Evolutionary conservation across 2,329 filamentous ascomycete species (phyloP).

Genomic region (Fusarium sp.): DNA sequence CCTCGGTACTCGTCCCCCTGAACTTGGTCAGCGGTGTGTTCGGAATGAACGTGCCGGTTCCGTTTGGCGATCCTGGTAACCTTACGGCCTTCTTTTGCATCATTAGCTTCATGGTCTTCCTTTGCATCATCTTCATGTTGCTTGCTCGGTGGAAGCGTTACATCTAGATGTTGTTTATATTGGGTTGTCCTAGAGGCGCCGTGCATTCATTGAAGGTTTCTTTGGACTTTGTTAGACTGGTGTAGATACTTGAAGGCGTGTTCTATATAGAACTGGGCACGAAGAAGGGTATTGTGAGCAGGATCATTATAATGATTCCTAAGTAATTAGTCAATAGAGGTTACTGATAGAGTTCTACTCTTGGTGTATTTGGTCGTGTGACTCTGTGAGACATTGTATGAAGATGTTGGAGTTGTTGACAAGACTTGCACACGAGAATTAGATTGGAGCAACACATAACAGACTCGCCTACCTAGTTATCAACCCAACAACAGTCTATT

Average conservation of each 20-base stretch:
- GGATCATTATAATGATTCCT: slow-evolving; percentile 18
- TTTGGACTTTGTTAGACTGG: slow-evolving; percentile 32
- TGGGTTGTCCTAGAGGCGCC: background rate
- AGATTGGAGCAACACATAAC: background rate
- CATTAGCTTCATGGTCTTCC: slow-evolving; percentile 61
- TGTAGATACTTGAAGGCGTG: slow-evolving; percentile 19
- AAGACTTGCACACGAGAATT: background rate
- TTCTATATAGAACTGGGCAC: slow-evolving; percentile 23
- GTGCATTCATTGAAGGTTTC: slow-evolving; percentile 19
- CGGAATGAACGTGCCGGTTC: slow-evolving; percentile 87
- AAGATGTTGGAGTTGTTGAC: background rate
- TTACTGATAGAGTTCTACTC: slow-evolving; percentile 4
- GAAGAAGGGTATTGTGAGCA: slow-evolving; percentile 9
- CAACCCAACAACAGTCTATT: background rate
- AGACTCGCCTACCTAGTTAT: background rate
- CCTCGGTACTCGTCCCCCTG: slow-evolving; percentile 94
- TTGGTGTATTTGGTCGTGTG: slow-evolving; percentile 1
- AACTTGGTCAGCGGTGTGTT: slow-evolving; percentile 91
- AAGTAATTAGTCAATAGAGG: slow-evolving; percentile 22
- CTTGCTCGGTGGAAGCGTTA: slow-evolving; percentile 61
- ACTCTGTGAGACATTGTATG: background rate
- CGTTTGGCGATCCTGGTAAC: slow-evolving; percentile 67
- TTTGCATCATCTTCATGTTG: slow-evolving; percentile 61
- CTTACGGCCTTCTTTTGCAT: slow-evolving; percentile 54
- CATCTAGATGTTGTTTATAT: slow-evolving; percentile 52